A percentile compares a stretch with the other conserved stretches of the same genome.
Evolutionary conservation across 345 rosid species (phyloP).

Genomic region (Citrus mangshanensis): DNA sequence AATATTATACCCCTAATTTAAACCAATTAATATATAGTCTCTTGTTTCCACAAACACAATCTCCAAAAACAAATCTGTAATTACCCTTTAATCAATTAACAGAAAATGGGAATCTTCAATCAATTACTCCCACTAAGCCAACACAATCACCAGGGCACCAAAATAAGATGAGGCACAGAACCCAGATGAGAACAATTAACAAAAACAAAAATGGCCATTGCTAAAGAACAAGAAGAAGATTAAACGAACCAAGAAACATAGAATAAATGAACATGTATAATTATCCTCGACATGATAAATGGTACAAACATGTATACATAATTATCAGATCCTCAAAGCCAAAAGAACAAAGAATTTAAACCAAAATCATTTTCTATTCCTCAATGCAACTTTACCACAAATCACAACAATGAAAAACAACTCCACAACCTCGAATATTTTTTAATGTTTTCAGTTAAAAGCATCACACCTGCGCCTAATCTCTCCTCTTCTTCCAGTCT

Average conservation of each 20-base stretch:
- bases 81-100: background rate
- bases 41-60: conserved; percentile 7
- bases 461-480: conserved; percentile 91
- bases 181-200: background rate
- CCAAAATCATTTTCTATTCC: conserved; percentile 4
- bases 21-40: background rate
- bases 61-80: conserved; percentile 7
- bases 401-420: background rate
- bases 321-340: conserved; percentile 16
- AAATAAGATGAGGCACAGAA: background rate
- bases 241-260: conserved; percentile 9
- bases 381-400: background rate
- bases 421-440: background rate
- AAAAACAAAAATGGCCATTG: background rate
- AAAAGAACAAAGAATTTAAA: conserved; percentile 13
- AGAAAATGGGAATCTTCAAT: background rate
- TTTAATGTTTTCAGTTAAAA: conserved; percentile 35
- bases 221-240: background rate
- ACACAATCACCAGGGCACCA: background rate
- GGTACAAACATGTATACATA: conserved; percentile 29
- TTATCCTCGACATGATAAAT: conserved; percentile 20
- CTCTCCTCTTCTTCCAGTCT: conserved; percentile 87
- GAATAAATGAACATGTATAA: conserved; percentile 23
- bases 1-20: background rate
- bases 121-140: background rate